Conservation (phyloP, 805 yeast genomes). For the Lachancea kluyveri region DNA sequence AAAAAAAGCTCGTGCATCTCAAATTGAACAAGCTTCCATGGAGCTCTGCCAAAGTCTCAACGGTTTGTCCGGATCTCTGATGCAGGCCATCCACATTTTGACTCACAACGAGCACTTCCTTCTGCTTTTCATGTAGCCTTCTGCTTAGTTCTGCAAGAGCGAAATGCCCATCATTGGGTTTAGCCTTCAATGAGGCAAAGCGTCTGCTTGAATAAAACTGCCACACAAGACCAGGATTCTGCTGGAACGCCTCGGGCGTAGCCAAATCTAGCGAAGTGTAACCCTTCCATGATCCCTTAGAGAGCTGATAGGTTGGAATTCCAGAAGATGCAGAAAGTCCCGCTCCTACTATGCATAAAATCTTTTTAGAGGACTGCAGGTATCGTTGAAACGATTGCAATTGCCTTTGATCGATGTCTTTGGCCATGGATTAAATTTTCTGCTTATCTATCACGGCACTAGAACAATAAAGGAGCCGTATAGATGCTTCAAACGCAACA, state of each 20-base stretch:
- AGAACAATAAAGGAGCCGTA: no score
- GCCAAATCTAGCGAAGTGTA: slow-evolving; percentile 79
- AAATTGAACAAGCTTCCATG: slow-evolving; percentile 76
- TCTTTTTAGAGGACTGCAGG: slow-evolving; percentile 38
- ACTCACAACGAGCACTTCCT: slow-evolving; percentile 57
- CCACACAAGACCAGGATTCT: slow-evolving; percentile 86
- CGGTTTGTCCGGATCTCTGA: slow-evolving; percentile 56
- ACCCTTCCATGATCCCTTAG: slow-evolving; percentile 71
- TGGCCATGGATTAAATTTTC: slow-evolving; percentile 1
- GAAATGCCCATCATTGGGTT: slow-evolving; percentile 69
- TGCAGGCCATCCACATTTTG: slow-evolving; percentile 81
- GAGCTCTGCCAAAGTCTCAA: slow-evolving; percentile 50
- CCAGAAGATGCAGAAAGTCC: slow-evolving; percentile 80
- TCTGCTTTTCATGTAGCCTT: slow-evolving; percentile 13
- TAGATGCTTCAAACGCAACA: no score
- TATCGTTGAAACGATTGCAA: slow-evolving; percentile 43
- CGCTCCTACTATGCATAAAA: slow-evolving; percentile 71
- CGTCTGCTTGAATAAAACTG: slow-evolving; percentile 75
- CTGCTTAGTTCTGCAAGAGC: slow-evolving; percentile 52
- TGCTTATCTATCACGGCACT: no score
- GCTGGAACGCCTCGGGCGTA: slow-evolving; percentile 83
- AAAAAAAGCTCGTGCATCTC: slow-evolving; percentile 68
- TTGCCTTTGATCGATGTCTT: slow-evolving; percentile 11
- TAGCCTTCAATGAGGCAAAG: slow-evolving; percentile 53
- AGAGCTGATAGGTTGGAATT: slow-evolving; percentile 63